phyloP scores from a whole-genome alignment of 306 rosid genomes.

The Vigna hirtella region DNA sequence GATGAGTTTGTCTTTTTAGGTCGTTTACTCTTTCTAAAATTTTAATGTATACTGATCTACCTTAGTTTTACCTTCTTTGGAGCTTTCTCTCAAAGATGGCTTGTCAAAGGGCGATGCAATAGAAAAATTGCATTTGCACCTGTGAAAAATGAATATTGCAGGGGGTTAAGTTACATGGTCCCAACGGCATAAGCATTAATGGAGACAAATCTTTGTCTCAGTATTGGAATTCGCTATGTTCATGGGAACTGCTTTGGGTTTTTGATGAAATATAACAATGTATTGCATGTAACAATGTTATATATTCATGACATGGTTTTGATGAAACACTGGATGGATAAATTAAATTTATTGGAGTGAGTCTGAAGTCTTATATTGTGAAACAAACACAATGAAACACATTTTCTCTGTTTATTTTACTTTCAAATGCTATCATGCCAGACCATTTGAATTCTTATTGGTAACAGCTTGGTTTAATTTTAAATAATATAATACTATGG shows the following conservation, averaged over 20 bases:
- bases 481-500: background rate
- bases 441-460: background rate
- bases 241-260: background rate
- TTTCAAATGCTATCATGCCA: background rate
- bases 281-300: background rate
- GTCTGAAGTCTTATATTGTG: constrained; percentile 25
- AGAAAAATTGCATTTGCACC: background rate
- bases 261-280: background rate
- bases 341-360: background rate
- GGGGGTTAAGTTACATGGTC: background rate
- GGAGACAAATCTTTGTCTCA: background rate
- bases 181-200: background rate
- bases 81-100: constrained; percentile 16
- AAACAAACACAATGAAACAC: background rate
- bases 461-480: constrained; percentile 1
- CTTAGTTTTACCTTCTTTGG: constrained; percentile 4
- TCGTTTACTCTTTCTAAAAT: background rate
- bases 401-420: background rate
- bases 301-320: constrained; percentile 25
- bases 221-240: background rate
- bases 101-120: background rate
- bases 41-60: background rate
- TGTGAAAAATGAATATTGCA: background rate
- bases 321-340: background rate
- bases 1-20: background rate